Evolutionary conservation across 768 basidiomycete genomes (phyloP), one percentile per base, ranked within the genome.

Genomic region (Sistotremastrum suecicum): DNA sequence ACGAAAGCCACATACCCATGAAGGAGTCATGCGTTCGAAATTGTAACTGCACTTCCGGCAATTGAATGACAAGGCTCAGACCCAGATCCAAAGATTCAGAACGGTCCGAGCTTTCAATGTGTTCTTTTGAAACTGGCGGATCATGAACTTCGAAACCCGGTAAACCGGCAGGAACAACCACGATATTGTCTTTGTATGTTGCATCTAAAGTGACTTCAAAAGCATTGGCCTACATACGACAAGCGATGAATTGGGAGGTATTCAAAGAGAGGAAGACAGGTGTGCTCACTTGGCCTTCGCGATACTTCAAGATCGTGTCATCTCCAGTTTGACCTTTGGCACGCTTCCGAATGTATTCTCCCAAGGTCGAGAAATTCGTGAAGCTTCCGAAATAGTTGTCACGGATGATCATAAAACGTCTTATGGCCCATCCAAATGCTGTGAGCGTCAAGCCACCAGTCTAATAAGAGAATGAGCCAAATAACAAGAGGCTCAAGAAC

Each of bases 341-440:
- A 37, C 77, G 71, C 55, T 78, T 83, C 44, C 80, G 74, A 40
- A 89, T 65, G 58, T 89, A 94, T 64, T 98, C 94, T 20, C 72
- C 74, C 37, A 89, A 68, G 0, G 88, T 95, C 3, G 81, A 80
- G 54, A 92, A 97, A 53, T 94, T 85, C 2, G 90, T 95, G 62
- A 95, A 98, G 4, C 76, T 72, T 7, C 94, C 94, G 42, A 97
- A 78, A 61, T 98, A 98, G 61, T 97, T 97, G 56, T 94, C 89
- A 40, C 83, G 78, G 48, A 95, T 56, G 37, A 82, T 76, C 78
- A 98, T 84, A 52, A 94, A 71, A 56, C 89, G 80, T 35, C 91
- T 78, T 49, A 92, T 74, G 2, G 79, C 78, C 92, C 92, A 95
- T 28, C 90, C 92, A 44, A 89, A 64, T 1, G 70, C 66, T 58